Base-by-base conservation (phyloP, 2,329 filamentous ascomycete genomes). In the Beauveria sp. region DNA sequence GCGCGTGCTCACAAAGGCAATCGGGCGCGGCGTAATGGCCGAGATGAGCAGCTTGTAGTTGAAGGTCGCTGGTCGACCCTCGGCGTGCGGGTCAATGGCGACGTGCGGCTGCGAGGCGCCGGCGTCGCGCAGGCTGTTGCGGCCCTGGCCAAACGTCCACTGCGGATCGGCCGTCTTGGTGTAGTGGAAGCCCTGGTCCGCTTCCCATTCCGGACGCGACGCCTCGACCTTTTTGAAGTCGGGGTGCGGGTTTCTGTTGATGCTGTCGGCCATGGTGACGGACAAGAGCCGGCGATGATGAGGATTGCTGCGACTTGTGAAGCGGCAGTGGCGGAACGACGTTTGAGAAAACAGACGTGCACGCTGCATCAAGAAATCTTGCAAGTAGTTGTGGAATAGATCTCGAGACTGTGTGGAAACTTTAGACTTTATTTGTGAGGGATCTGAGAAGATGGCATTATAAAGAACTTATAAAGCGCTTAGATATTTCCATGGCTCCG, bases 41-140 rank as follows among this genome's bases (percentile, higher is more conserved):
- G 86, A 90, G 73, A 97, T 96, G 63, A 97, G 79, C 16, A 97
- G 83, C 76, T 96, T 96, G 83, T 97, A 97, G 80, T 97, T 97
- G 76, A 83, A 85, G 1, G 79, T 76, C 0, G 84, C 75, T 0
- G 85, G 81, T 0, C 92, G 83, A 37, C 86, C 89, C 30, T 85
- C 77, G 61, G 81, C 87, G 71, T 92, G 86, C 0, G 92, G 92
- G 73, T 96, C 88, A 67, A 97, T 96, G 69, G 86, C 78, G 65
- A 93, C 74, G 75, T 96, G 90, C 37, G 59, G 55, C 62, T 84
- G 83, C 59, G 51, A 62, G 41, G 61, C 61, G 63, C 64, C 62
- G 20, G 66, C 62, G 44, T 66, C 61, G 61, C 69, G 63, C 30
- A 75, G 72, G 26, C 77, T 71, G 76, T 91, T 92, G 63, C 84